Evolutionary conservation across 2,329 filamentous ascomycete species (phyloP), one percentile per base, ranked within the genome.

Genomic region (Fusarium robinianum): DNA sequence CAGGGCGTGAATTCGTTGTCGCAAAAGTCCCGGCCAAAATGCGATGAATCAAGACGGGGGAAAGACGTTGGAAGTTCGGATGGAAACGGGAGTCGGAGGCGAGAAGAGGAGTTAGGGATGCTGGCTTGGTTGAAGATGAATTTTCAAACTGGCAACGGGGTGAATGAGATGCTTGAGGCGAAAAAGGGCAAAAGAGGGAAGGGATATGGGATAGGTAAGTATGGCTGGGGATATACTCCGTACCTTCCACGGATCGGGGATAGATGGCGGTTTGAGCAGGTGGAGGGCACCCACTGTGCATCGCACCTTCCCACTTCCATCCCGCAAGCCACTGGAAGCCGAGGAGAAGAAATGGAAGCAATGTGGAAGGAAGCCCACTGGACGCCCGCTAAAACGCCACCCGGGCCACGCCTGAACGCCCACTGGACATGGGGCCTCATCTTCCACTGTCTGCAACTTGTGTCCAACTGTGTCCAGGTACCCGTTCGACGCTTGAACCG

Each of bases 281-380:
- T 50, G 44, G 51, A 48, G 31, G 45, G 42, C 46, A 45, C 41
- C 45, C 52, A 23, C 43, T 50, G 42, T 45, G 45, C 38, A 41
- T 45, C 53, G 44, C 45, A 37, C 53, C 45, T 56, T 57, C 53
- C 38, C 45, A 51, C 53, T 49, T 49, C 51, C 46, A 46, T 43
- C 52, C 44, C 38, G 44, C 45, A 56, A 57, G 57, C 55, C 55
- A 61, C 57, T 61, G 46, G 57, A 60, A 60, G 57, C 55, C 53
- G 44, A 57, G 46, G 57, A 49, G 61, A n/a, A n/a, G n/a, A n/a
- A n/a, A n/a, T n/a, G n/a, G 57, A 61, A 60, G 57, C 57, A 57
- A 59, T 44, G 53, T 53, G 39, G 52, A 56, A 56, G 41, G 44
- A 47, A 47, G 51, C 46, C 57, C 47, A 58, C 52, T 53, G 40